These are phyloP conservation scores for Conoideocrella luteorostrata DNA, from an alignment of 2,329 filamentous ascomycete genomes.

Conservation along the genomic window DNA sequence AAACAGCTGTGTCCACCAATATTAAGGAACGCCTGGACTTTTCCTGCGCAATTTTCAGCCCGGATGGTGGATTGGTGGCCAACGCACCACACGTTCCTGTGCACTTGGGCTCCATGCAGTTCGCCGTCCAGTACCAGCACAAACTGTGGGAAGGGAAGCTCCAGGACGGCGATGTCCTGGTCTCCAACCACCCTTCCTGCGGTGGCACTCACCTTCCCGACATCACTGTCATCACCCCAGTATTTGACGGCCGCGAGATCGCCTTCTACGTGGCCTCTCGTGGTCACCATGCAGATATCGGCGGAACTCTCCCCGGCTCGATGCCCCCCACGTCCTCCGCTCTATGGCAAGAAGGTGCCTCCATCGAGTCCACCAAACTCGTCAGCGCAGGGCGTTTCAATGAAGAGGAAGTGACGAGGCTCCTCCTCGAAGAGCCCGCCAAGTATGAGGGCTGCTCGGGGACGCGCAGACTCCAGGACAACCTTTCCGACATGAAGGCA, in stretches of 20 bases:
- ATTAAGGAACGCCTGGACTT: constrained; percentile 79
- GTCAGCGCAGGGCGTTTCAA: constrained; percentile 73
- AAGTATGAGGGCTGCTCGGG: constrained; percentile 70
- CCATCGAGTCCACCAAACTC: constrained; percentile 61
- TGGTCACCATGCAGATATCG: constrained; percentile 46
- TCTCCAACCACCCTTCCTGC: constrained; percentile 27
- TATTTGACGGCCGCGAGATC: constrained; percentile 35
- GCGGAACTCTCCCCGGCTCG: constrained; percentile 72
- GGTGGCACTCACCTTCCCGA: constrained; percentile 34
- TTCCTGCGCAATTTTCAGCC: constrained; percentile 73
- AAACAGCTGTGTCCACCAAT: constrained; percentile 71
- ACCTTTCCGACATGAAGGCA: constrained; percentile 79
- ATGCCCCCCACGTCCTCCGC: constrained; percentile 73
- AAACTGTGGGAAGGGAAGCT: constrained; percentile 54
- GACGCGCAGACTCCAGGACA: constrained; percentile 73
- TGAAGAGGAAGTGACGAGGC: constrained; percentile 65
- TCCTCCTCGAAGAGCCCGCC: constrained; percentile 67
- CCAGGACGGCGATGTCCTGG: constrained; percentile 28
- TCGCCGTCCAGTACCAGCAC: constrained; percentile 64
- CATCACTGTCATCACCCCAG: constrained; percentile 30
- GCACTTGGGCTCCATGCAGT: constrained; percentile 74
- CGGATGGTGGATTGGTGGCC: constrained; percentile 64
- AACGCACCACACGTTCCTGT: constrained; percentile 73
- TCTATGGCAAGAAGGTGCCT: constrained; percentile 58
- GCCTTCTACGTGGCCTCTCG: constrained; percentile 54